A percentile compares a stretch with the other conserved stretches of the same genome.
These are phyloP conservation scores for Emergomyces orientalis DNA, from an alignment of 2,329 filamentous ascomycete species.

Conservation along the genomic window DNA sequence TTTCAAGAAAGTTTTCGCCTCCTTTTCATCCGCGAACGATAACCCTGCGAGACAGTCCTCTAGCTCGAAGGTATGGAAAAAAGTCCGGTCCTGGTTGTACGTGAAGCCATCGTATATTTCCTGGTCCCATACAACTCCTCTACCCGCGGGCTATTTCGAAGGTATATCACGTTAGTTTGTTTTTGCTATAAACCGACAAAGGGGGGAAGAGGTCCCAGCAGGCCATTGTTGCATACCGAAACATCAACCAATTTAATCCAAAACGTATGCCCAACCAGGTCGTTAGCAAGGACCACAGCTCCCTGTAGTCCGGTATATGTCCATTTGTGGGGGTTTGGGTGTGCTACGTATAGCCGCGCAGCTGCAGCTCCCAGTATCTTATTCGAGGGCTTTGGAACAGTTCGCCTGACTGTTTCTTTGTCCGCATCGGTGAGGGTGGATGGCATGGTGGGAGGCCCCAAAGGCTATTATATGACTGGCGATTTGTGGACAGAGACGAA, in stretches of 20 bases:
- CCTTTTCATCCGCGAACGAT: slow-evolving; percentile 93
- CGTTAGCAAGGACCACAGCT: slow-evolving; percentile 82
- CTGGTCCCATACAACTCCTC: slow-evolving; percentile 92
- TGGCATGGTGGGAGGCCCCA: slow-evolving; percentile 34
- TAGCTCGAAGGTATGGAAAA: slow-evolving; percentile 95
- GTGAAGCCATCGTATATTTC: slow-evolving; percentile 92
- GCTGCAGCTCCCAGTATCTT: slow-evolving; percentile 96
- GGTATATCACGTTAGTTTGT: slow-evolving; percentile 1
- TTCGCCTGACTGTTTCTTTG: slow-evolving; percentile 91
- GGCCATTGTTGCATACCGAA: slow-evolving; percentile 53
- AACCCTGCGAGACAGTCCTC: slow-evolving; percentile 84
- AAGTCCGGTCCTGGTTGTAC: slow-evolving; percentile 95
- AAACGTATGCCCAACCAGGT: slow-evolving; percentile 88
- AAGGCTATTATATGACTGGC: not conserved
- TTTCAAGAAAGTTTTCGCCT: slow-evolving; percentile 93
- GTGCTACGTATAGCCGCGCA: slow-evolving; percentile 84
- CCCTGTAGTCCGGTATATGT: slow-evolving; percentile 89
- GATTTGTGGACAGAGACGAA: not conserved
- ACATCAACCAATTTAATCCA: slow-evolving; percentile 98
- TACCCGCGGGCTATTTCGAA: slow-evolving; percentile 53
- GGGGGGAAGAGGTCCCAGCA: not conserved
- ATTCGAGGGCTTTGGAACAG: slow-evolving; percentile 86
- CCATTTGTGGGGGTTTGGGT: slow-evolving; percentile 80
- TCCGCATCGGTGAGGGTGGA: slow-evolving; percentile 80
- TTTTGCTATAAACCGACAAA: not conserved